Percentiles rank a stretch among this genome's conserved stretches.
These are phyloP conservation scores for Asterophora parasitica DNA, from an alignment of 768 basidiomycete genomes.

Conservation along the genomic window DNA sequence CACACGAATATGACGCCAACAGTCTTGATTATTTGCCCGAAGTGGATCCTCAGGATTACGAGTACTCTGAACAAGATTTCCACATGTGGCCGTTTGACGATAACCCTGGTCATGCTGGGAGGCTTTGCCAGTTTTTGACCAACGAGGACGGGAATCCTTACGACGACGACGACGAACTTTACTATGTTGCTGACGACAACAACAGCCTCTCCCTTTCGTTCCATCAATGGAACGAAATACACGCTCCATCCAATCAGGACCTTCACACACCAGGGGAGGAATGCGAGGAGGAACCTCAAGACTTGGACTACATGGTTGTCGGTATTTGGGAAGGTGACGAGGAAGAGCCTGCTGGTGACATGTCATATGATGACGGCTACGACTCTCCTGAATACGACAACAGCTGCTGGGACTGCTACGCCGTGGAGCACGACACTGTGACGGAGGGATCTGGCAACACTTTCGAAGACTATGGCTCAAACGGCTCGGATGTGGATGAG, in stretches of 20 bases:
- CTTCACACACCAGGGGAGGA: not conserved
- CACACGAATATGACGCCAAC: not conserved
- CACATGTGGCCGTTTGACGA: not conserved
- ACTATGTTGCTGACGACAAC: not conserved
- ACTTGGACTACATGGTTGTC: not conserved
- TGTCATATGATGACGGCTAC: not conserved
- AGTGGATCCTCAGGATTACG: constrained; percentile 11
- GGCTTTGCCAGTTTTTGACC: not conserved
- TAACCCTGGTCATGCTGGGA: not conserved
- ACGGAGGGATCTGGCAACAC: not conserved
- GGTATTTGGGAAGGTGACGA: not conserved
- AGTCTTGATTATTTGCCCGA: constrained; percentile 7
- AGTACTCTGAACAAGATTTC: constrained; percentile 8
- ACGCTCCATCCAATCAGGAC: not conserved
- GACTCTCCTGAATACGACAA: not conserved
- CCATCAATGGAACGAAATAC: constrained; percentile 4
- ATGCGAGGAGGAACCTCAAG: not conserved
- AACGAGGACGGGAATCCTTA: not conserved
- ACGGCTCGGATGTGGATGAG: not conserved
- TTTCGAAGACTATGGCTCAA: not conserved
- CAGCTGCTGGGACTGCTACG: not conserved
- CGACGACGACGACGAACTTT: not conserved
- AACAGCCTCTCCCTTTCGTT: not conserved
- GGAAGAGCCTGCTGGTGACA: not conserved
- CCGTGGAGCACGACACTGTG: not conserved